Conservation (phyloP, 129 eudicot genomes). For the Kitagawia praeruptora region DNA sequence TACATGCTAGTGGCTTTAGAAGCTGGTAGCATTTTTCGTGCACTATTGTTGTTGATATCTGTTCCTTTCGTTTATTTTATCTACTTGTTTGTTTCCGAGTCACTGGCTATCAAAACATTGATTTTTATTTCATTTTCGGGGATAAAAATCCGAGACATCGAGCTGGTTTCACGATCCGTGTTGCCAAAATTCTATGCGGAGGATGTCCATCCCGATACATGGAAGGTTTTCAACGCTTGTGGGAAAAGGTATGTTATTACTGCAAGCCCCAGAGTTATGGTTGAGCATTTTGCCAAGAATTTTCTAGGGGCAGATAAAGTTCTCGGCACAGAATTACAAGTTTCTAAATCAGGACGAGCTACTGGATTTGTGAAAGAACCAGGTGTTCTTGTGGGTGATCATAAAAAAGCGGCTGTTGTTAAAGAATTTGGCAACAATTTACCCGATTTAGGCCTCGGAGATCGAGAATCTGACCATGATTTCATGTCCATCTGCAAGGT, state of each 20-base stretch:
- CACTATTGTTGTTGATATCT: conserved; percentile 31
- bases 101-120: conserved; percentile 30
- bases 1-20: conserved; percentile 69
- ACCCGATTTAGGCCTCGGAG: conserved; percentile 9
- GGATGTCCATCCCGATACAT: conserved; percentile 67
- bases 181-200: conserved; percentile 67
- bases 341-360: conserved; percentile 50
- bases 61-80: conserved; percentile 44
- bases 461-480: not conserved
- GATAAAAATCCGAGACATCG: conserved; percentile 46
- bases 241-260: conserved; percentile 70
- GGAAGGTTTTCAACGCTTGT: conserved; percentile 68
- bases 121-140: conserved; percentile 61
- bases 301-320: conserved; percentile 80
- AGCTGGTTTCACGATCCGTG: conserved; percentile 72
- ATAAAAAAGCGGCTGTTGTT: conserved; percentile 37
- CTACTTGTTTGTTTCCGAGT: conserved; percentile 43
- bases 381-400: conserved; percentile 58
- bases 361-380: conserved; percentile 68
- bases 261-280: conserved; percentile 71
- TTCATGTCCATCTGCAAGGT: conserved; percentile 15
- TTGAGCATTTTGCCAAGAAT: conserved; percentile 53
- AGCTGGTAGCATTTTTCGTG: conserved; percentile 71
- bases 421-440: conserved; percentile 6
- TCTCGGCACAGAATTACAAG: conserved; percentile 68